Evolutionary conservation across 2,329 filamentous ascomycete species (phyloP).

Genomic region (Verticillium longisporum): DNA sequence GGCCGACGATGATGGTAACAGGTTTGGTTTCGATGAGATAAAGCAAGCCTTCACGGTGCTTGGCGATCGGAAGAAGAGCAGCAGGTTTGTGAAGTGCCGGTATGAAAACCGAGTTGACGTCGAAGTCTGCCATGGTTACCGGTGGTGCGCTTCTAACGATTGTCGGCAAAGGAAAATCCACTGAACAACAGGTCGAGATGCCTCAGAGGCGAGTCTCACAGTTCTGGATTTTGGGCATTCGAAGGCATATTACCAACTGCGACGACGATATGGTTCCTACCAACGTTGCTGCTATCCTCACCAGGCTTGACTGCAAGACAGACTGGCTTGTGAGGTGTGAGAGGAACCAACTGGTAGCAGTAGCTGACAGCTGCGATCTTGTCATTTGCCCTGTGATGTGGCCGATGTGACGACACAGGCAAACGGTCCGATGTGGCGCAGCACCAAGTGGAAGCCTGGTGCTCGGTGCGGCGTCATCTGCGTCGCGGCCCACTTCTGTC

Average conservation of each 20-base stretch:
- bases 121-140: constrained; percentile 45
- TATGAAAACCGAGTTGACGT: constrained; percentile 57
- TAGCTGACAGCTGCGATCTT: neutral
- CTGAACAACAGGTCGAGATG: neutral
- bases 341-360: neutral
- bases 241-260: neutral
- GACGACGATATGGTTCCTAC: too few species aligned
- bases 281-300: too few species aligned
- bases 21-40: constrained; percentile 81
- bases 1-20: constrained; percentile 84
- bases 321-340: neutral
- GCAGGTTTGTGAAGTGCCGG: constrained; percentile 81
- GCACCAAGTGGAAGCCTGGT: neutral
- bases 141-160: neutral
- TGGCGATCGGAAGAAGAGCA: constrained; percentile 77
- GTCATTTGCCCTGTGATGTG: neutral
- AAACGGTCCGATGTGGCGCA: neutral
- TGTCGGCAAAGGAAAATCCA: neutral
- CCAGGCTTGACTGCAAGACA: too few species aligned
- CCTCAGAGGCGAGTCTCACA: neutral
- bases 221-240: neutral
- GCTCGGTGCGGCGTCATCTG: constrained; percentile 12
- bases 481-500: constrained; percentile 12
- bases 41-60: constrained; percentile 70
- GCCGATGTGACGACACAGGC: neutral